Percentiles rank a stretch among this genome's conserved stretches.
Conservation (phyloP, 192 early-diverging fungal species). For the Backusella psychrophila region DNA sequence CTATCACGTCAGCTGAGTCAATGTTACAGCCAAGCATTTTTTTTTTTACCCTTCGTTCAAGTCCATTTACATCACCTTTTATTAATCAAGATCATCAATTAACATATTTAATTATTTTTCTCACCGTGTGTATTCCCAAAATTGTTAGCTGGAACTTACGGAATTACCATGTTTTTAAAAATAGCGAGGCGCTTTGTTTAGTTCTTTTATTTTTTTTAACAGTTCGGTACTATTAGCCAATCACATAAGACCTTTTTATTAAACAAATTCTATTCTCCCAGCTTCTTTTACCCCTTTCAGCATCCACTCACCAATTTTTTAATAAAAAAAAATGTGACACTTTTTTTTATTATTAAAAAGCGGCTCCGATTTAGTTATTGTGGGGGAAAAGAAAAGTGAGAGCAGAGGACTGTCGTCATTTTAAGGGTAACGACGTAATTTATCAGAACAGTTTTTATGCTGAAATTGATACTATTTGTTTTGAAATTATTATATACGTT, state of each 20-base stretch:
- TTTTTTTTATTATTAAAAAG: neutral
- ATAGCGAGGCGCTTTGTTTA: slow-evolving; percentile 4
- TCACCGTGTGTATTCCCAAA: neutral
- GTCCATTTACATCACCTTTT: neutral
- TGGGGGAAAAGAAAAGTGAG: neutral
- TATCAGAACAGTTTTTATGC: neutral
- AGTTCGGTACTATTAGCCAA: neutral
- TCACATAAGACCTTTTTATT: neutral
- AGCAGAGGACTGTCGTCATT: neutral
- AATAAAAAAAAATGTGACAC: neutral
- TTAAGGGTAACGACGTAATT: neutral
- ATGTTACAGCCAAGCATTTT: neutral
- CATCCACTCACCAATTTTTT: neutral
- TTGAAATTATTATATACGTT: neutral
- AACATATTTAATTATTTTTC: neutral
- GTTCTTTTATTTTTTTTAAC: neutral
- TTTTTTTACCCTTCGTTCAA: neutral
- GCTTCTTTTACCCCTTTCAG: neutral
- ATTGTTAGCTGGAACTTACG: neutral
- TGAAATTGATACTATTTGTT: neutral
- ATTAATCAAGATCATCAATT: neutral
- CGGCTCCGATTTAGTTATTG: neutral
- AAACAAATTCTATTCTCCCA: neutral
- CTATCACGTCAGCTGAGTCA: neutral
- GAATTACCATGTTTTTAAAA: neutral